Percentiles rank a stretch among this genome's conserved stretches.
These are phyloP conservation scores for Lipomyces chichibuensis DNA, from an alignment of 805 yeast genomes.

Conservation along the genomic window DNA sequence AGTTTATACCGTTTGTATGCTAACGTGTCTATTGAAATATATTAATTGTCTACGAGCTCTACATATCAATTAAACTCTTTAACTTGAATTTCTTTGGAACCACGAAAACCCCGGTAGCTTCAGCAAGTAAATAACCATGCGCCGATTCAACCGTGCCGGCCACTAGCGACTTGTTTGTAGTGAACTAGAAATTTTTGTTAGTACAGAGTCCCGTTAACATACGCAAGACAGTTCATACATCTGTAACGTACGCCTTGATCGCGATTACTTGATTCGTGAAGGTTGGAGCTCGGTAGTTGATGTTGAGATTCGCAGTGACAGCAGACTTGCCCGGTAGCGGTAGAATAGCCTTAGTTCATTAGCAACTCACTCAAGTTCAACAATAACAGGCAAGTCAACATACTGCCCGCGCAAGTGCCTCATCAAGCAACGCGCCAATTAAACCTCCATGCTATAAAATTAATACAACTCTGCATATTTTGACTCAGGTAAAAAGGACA, in stretches of 20 bases:
- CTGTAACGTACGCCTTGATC: slow-evolving; percentile 26
- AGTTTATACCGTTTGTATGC: neutral
- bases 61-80: slow-evolving; percentile 23
- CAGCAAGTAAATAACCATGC: slow-evolving; percentile 23
- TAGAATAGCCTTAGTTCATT: slow-evolving; percentile 21
- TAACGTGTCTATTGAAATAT: neutral
- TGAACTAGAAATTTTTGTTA: neutral
- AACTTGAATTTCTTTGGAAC: slow-evolving; percentile 30
- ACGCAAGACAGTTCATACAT: slow-evolving; percentile 8
- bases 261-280: slow-evolving; percentile 22
- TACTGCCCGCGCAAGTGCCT: slow-evolving; percentile 54
- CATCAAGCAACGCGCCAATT: slow-evolving; percentile 77
- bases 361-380: neutral
- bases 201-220: neutral
- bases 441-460: slow-evolving; percentile 73
- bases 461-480: slow-evolving; percentile 36
- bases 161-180: slow-evolving; percentile 25
- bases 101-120: slow-evolving; percentile 29
- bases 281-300: slow-evolving; percentile 30
- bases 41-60: slow-evolving; percentile 1
- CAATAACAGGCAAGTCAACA: neutral
- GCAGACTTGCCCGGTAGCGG: slow-evolving; percentile 27
- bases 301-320: slow-evolving; percentile 29
- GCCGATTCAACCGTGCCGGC: slow-evolving; percentile 16
- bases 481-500: neutral